phyloP scores from a whole-genome alignment of 768 basidiomycete genomes.

The Epithele typhae region DNA sequence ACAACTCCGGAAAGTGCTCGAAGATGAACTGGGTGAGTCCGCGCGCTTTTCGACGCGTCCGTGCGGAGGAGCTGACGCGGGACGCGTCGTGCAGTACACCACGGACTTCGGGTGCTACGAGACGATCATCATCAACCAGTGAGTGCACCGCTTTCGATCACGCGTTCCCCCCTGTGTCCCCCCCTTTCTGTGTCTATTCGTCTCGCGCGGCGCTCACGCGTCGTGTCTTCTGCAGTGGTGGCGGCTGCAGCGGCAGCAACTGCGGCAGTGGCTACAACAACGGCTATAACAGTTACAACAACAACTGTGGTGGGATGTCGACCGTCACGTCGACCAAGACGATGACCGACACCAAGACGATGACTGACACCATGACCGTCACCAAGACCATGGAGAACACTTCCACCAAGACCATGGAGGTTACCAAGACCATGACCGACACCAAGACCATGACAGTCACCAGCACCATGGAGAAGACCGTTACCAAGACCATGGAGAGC shows the following conservation, averaged over 20 bases:
- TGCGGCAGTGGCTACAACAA: slow-evolving; percentile 14
- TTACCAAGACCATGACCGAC: slow-evolving; percentile 25
- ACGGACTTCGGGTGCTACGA: slow-evolving; percentile 53
- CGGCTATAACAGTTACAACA: slow-evolving; percentile 12
- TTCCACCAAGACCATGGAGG: slow-evolving; percentile 25
- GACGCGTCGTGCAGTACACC: slow-evolving; percentile 22
- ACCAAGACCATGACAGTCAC: slow-evolving; percentile 27
- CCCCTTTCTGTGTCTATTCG: too few species aligned
- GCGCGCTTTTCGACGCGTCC: neutral
- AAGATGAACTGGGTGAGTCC: slow-evolving; percentile 54
- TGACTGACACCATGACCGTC: slow-evolving; percentile 24
- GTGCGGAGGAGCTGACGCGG: neutral
- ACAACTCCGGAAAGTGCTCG: slow-evolving; percentile 49
- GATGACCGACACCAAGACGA: slow-evolving; percentile 21
- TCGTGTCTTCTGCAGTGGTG: slow-evolving; percentile 2
- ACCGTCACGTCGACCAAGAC: slow-evolving; percentile 30
- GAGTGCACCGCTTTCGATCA: slow-evolving; percentile 16
- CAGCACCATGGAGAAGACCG: too few species aligned
- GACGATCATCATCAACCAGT: slow-evolving; percentile 52
- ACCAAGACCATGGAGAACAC: slow-evolving; percentile 2
- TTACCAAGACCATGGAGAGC: neutral
- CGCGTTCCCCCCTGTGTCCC: neutral
- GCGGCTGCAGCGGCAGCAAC: slow-evolving; percentile 11
- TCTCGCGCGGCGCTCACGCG: too few species aligned
- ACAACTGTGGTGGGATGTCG: slow-evolving; percentile 25